Percentiles rank a stretch among this genome's conserved stretches.
These are phyloP conservation scores for Sporopachydermia lactativora DNA, from an alignment of 805 yeast species.

Conservation along the genomic window DNA sequence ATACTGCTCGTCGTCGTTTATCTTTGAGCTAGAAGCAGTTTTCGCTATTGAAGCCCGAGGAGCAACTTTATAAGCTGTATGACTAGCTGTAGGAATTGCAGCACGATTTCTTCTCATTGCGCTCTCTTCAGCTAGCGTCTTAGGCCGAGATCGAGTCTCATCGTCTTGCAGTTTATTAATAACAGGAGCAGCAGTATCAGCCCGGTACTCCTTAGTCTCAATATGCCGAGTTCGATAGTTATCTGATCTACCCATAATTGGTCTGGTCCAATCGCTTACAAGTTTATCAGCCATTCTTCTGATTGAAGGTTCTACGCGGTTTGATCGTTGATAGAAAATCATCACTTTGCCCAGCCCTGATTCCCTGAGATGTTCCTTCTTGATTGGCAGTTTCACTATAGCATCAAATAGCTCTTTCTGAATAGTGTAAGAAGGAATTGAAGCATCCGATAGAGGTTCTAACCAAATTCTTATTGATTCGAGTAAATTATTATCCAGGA, in stretches of 20 bases:
- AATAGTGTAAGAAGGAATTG: slow-evolving; percentile 93
- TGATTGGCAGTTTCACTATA: slow-evolving; percentile 69
- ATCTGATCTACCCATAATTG: slow-evolving; percentile 90
- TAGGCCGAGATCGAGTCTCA: slow-evolving; percentile 24
- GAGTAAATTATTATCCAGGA: slow-evolving; percentile 81
- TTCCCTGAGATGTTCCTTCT: slow-evolving; percentile 89
- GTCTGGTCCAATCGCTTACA: slow-evolving; percentile 97
- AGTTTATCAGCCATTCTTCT: slow-evolving; percentile 82
- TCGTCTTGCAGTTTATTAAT: slow-evolving; percentile 23
- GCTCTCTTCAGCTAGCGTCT: slow-evolving; percentile 66
- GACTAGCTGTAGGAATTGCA: slow-evolving; percentile 86
- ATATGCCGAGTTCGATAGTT: slow-evolving; percentile 82
- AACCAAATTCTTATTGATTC: slow-evolving; percentile 95
- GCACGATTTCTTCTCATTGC: slow-evolving; percentile 91
- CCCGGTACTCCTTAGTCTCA: slow-evolving; percentile 53
- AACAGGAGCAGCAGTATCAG: slow-evolving; percentile 17
- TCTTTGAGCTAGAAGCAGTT: slow-evolving; percentile 36
- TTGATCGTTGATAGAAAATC: slow-evolving; percentile 83
- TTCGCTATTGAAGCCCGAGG: slow-evolving; percentile 53
- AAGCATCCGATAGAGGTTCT: slow-evolving; percentile 96
- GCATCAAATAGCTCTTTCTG: slow-evolving; percentile 77
- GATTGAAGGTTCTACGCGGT: slow-evolving; percentile 74
- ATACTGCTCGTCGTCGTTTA: slow-evolving; percentile 63
- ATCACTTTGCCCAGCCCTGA: slow-evolving; percentile 89
- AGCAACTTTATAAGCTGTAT: slow-evolving; percentile 81